A percentile compares a stretch with the other conserved stretches of the same genome.
phyloP scores from a whole-genome alignment of 306 rosid genomes.

The Malus sylvestris region DNA sequence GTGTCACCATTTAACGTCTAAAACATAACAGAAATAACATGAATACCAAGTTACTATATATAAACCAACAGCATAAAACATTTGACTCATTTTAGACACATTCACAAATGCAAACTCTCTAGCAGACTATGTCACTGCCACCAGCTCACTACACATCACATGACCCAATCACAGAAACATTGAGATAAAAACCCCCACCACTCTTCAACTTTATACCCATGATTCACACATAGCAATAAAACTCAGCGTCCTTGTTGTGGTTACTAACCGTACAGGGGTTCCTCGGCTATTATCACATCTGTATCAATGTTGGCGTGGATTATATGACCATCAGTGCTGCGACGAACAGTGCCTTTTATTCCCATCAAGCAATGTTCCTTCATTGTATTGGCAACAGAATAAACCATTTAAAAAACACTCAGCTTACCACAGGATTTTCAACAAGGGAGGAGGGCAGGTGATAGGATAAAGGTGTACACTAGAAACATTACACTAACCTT shows the following conservation, averaged over 20 bases:
- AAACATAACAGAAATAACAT: background rate
- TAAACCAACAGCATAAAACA: background rate
- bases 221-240: background rate
- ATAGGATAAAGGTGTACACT: conserved; percentile 9
- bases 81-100: background rate
- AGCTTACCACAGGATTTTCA: background rate
- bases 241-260: background rate
- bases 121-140: background rate
- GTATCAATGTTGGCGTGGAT: conserved; percentile 99
- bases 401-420: conserved; percentile 1
- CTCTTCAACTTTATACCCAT: background rate
- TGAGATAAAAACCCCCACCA: background rate
- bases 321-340: conserved; percentile 99
- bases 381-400: conserved; percentile 13
- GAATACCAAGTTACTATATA: background rate
- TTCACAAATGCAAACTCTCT: background rate
- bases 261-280: conserved; percentile 92
- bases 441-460: background rate
- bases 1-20: background rate
- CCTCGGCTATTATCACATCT: conserved; percentile 95
- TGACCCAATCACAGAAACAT: background rate
- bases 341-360: conserved; percentile 96
- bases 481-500: conserved; percentile 46
- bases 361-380: conserved; percentile 99
- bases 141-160: background rate